A percentile compares a stretch with the other conserved stretches of the same genome.
Evolutionary conservation across 1,284 basidiomycete genomes (phyloP).

Genomic region (Coriolopsis trogii): DNA sequence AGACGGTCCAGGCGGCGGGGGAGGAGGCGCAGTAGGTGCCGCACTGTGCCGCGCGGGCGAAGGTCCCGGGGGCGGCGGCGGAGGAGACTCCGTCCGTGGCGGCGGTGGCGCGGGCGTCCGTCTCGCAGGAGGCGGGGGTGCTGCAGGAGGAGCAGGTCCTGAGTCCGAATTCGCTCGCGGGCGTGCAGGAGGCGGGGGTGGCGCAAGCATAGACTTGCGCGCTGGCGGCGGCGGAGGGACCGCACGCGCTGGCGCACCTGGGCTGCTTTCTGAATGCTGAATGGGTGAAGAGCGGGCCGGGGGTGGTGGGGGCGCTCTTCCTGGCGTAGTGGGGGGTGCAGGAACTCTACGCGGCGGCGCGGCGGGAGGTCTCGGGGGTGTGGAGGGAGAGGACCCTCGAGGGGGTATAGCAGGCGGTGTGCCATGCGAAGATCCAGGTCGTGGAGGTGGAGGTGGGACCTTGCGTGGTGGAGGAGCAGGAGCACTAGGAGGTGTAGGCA

Average conservation of each 20-base stretch:
- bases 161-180: constrained; percentile 28
- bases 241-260: constrained; percentile 38
- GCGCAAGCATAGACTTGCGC: constrained; percentile 21
- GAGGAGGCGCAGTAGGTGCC: constrained; percentile 34
- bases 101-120: constrained; percentile 5
- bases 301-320: constrained; percentile 36
- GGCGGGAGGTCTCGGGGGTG: constrained; percentile 22
- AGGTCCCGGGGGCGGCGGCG: constrained; percentile 33
- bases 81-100: constrained; percentile 25
- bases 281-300: constrained; percentile 29
- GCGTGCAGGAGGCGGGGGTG: constrained; percentile 34
- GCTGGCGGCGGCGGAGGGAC: constrained; percentile 43
- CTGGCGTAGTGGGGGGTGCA: constrained; percentile 34
- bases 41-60: constrained; percentile 15
- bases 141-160: constrained; percentile 18
- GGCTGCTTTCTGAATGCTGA: constrained; percentile 26
- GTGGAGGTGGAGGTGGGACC: constrained; percentile 33
- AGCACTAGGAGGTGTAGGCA: constrained; percentile 32
- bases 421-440: constrained; percentile 27
- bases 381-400: constrained; percentile 29
- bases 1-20: constrained; percentile 40
- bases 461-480: constrained; percentile 41
- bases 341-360: constrained; percentile 36
- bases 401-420: constrained; percentile 31
- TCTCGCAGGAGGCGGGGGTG: constrained; percentile 12